Evolutionary conservation across 2,329 filamentous ascomycete species (phyloP), one percentile per base, ranked within the genome.

Genomic region (Cladobotryum protrusum): DNA sequence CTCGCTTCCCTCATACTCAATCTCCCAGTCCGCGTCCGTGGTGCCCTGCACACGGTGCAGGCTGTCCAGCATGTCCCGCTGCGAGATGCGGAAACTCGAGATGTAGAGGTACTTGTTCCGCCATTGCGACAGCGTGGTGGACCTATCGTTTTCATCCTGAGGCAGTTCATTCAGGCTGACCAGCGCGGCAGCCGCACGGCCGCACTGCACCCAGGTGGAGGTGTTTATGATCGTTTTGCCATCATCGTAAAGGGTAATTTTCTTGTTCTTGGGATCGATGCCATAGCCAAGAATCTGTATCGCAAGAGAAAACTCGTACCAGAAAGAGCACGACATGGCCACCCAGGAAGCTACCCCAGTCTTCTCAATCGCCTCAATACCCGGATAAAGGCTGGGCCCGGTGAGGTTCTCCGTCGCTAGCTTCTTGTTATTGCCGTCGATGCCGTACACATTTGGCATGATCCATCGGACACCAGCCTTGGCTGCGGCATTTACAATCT

Each of bases 31-130:
- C 0, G 63, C 65, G 36, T 83, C 77, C 1, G 67, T 76, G 0
- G 76, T 80, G 0, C 75, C 75, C 0, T 78, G 77, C 4, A 82
- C 82, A 0, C 77, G 75, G 57, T 82, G 72, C 12, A 83, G 64
- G n/a, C 74, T 76, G 36, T 77, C 75, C 48, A 87, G 72, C 70
- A 87, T 86, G 9, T 87, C 83, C 11, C 73, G 72, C 63, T 88
- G 85, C 52, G 66, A 79, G 52, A 82, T 56, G 11, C 67, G 62
- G 66, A 85, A 87, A 53, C 77, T 82, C 7, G 69, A 72, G 11
- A 83, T 56, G 56, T 73, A 79, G 2, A 84, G 59, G 0, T 58
- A 54, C 45, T 72, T 71, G 62, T 83, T 79, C 3, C 17, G 65
- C 56, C 57, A 71, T 53, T 43, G 68, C 58, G 32, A 80, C 0